phyloP scores from a whole-genome alignment of 2,329 filamentous ascomycete species.

The Pseudogymnoascus sp. region DNA sequence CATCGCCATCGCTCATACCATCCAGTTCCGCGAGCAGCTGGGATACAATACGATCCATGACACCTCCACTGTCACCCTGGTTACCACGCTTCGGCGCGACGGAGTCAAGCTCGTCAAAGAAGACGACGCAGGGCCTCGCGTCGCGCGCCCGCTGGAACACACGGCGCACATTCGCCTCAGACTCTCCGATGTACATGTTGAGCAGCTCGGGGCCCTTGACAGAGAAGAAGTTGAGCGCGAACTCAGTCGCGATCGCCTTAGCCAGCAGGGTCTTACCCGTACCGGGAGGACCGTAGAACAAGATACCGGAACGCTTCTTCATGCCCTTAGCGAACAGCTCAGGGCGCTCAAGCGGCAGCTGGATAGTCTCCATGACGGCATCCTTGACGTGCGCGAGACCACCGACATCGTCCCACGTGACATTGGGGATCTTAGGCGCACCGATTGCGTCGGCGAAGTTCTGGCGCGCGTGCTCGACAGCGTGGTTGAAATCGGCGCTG shows the following conservation, averaged over 20 bases:
- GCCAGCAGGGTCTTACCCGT: conserved; percentile 89
- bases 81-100: conserved; percentile 95
- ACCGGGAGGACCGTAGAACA: conserved; percentile 86
- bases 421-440: conserved; percentile 94
- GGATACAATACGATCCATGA: conserved; percentile 96
- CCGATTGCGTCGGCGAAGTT: conserved; percentile 98
- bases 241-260: conserved; percentile 88
- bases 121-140: conserved; percentile 79
- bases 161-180: conserved; percentile 80
- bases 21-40: conserved; percentile 92
- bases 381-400: conserved; percentile 91
- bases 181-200: conserved; percentile 96
- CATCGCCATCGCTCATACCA: conserved; percentile 91
- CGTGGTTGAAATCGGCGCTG: conserved; percentile 78
- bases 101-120: conserved; percentile 88
- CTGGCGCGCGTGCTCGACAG: conserved; percentile 89
- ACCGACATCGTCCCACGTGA: conserved; percentile 92
- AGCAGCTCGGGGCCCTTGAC: conserved; percentile 87
- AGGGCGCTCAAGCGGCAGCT: conserved; percentile 80
- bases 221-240: conserved; percentile 89
- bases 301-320: conserved; percentile 91
- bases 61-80: conserved; percentile 91
- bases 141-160: conserved; percentile 84
- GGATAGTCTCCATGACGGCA: conserved; percentile 93
- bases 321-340: conserved; percentile 95